Base-by-base conservation (phyloP, 495 filamentous ascomycete genomes). In the Patellaria atrata region DNA sequence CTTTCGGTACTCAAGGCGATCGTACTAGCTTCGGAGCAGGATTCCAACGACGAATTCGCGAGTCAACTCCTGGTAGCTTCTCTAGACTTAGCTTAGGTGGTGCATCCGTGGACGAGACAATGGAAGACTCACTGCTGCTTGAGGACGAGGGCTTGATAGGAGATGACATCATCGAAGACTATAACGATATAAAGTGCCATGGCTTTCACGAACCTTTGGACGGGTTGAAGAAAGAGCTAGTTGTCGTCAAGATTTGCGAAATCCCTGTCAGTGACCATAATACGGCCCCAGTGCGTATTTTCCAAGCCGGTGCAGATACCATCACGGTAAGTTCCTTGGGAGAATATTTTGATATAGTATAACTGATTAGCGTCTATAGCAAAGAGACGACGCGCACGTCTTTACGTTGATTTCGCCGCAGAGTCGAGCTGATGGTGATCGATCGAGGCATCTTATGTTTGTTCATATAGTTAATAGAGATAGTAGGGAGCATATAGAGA, bases 1-100 rank as follows among this genome's bases (percentile, higher is more conserved):
- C 89, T 19, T 71, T 87, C 27, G 79, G 81, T 41, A 72, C 68
- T 37, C 70, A 74, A 22, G 70, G 71, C 33, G 62, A 62, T 15
- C 71, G 57, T 19, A 46, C 27, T 25, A 58, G 57, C 28, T 50
- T 60, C 24, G 56, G 54, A 17, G 50, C 48, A 6, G 35, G 36
- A 27, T 40, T 43, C 12, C 48, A 38, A 44, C 28, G 29, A 12
- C 30, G 38, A 21, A 33, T 40, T 33, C 40, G 55, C 18, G 52
- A 44, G 20, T 56, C 55, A 2, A 58, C 57, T 1, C 51, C 57
- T 15, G 51, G 53, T 4, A 57, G 53, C 30, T 39, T 46, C 19
- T 55, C 49, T 16, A 24, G 52, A 14, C 40, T 48, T 29, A 55
- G 52, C 30, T 32, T 55, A 6, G 45, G 45, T 14, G 41, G 30